Base-by-base conservation (phyloP, 768 basidiomycete species). In the Pholiota conissans region DNA sequence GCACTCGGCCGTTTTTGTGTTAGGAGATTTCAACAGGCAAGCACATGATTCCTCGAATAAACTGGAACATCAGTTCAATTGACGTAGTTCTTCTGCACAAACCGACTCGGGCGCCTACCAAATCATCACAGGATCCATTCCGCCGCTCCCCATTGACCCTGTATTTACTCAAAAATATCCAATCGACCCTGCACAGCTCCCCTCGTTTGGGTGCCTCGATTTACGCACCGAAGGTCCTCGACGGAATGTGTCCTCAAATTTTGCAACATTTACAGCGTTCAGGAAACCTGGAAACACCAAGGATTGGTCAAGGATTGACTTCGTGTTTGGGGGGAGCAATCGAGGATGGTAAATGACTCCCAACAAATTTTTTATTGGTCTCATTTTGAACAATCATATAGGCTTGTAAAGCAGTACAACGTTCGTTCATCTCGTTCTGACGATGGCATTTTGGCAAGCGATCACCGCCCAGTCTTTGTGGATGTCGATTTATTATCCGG, bases 381-480 rank as follows among this genome's bases (percentile, higher is more conserved):
- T 42, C 20, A 42, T 45, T 5, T 26, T 45, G 1, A 9, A 45
- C 20, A 22, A 18, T 22, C 8, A 37, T 48, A 52, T 27, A 40
- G 18, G 13, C 47, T n/a, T n/a, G n/a, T n/a, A n/a, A n/a, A n/a
- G n/a, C n/a, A n/a, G 55, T 78, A 77, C 62, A 73, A 74, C 45
- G 80, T 80, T 18, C 75, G 63, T 10, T 69, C 72, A 2, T 69
- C 75, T 3, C 66, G 79, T 14, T 72, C 75, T 4, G 82, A 84
- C 55, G 81, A 84, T 53, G 84, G 84, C 1, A 63, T 80, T 16
- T 71, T 83, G 50, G 76, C 76, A 5, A 85, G 84, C 57, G 84
- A 85, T 62, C 84, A 85, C 63, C 77, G 83, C 0, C 84, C 80
- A 3, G 80, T 83, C 8, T 79, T 83, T 59, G 73, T 71, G 10